These are phyloP conservation scores for Solanum microdontum DNA, from an alignment of 257 asterid genomes.

Conservation along the genomic window DNA sequence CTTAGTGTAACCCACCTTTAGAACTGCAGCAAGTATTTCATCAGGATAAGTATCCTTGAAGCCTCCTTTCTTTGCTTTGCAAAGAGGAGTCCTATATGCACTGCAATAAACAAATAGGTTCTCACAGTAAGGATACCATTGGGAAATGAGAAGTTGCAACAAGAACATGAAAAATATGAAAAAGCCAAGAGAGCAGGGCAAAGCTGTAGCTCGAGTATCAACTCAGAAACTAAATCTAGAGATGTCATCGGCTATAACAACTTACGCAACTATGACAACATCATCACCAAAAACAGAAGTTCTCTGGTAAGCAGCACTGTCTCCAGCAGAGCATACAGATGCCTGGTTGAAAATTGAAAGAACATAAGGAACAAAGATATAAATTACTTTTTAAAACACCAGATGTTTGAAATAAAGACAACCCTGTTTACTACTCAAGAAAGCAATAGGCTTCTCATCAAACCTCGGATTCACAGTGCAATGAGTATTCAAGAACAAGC, in stretches of 20 bases:
- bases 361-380: neutral
- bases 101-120: slow-evolving; percentile 21
- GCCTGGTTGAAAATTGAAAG: slow-evolving; percentile 42
- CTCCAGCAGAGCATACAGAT: slow-evolving; percentile 78
- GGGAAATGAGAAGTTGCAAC: neutral
- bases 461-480: neutral
- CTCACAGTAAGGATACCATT: neutral
- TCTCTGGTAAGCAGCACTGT: slow-evolving; percentile 89
- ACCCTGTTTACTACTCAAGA: neutral
- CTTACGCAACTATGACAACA: slow-evolving; percentile 98
- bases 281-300: slow-evolving; percentile 87
- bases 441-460: neutral
- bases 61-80: slow-evolving; percentile 97
- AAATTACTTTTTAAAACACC: neutral
- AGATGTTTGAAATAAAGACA: neutral
- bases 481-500: neutral
- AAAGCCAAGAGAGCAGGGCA: neutral
- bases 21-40: slow-evolving; percentile 87
- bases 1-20: slow-evolving; percentile 41
- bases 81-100: slow-evolving; percentile 80
- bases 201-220: neutral
- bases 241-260: neutral
- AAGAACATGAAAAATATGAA: neutral
- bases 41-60: slow-evolving; percentile 95
- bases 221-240: neutral